Conservation (phyloP, 2,329 filamentous ascomycete genomes). For the Escovopsis sp. region DNA sequence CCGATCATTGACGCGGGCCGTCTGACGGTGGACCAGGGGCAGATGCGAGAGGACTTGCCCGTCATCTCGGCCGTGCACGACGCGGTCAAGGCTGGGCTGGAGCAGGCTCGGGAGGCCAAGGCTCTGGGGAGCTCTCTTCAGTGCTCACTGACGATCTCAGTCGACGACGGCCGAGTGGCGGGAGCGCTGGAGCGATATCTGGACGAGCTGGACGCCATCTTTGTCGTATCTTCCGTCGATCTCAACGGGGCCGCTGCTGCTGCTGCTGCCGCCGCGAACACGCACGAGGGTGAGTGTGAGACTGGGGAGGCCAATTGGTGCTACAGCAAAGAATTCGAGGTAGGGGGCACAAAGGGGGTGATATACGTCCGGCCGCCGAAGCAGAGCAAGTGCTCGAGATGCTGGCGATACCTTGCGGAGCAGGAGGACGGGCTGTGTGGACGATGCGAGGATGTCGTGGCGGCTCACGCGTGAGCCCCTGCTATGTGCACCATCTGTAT, state of each 20-base stretch:
- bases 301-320: slow-evolving; percentile 22
- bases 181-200: slow-evolving; percentile 24
- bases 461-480: slow-evolving; percentile 5
- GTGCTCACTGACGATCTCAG: slow-evolving; percentile 47
- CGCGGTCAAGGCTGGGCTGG: slow-evolving; percentile 61
- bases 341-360: slow-evolving; percentile 20
- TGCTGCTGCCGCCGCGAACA: too few species aligned
- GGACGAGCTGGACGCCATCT: slow-evolving; percentile 46
- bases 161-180: slow-evolving; percentile 23
- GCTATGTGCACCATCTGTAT: slow-evolving; percentile 2
- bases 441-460: slow-evolving; percentile 56
- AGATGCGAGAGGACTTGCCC: slow-evolving; percentile 28
- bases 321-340: slow-evolving; percentile 28
- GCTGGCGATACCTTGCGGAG: slow-evolving; percentile 77
- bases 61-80: slow-evolving; percentile 41
- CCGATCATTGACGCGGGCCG: slow-evolving; percentile 27
- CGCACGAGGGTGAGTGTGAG: too few species aligned
- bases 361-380: slow-evolving; percentile 34
- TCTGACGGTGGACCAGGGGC: slow-evolving; percentile 22
- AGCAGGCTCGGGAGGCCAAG: slow-evolving; percentile 57
- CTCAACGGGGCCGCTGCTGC: slow-evolving; percentile 21
- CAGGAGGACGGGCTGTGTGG: slow-evolving; percentile 51
- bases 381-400: slow-evolving; percentile 63
- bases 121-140: slow-evolving; percentile 69
- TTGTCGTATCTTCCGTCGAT: slow-evolving; percentile 53